Conservation (phyloP, 441 rosid genomes). For the Populus trichocarpa region DNA sequence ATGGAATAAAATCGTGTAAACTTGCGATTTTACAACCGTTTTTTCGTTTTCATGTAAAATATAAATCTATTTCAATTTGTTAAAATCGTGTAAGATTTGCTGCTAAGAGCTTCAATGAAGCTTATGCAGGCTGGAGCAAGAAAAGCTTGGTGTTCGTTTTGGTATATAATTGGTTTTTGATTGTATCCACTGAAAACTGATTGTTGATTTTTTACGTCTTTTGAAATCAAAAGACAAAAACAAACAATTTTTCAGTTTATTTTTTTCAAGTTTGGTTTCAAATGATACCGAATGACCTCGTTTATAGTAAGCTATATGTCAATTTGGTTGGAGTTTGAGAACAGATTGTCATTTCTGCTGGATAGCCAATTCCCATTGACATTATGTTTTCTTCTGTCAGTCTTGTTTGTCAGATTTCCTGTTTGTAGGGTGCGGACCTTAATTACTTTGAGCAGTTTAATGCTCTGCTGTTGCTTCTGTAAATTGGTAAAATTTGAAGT, state of each 20-base stretch:
- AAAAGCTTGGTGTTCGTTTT: background rate
- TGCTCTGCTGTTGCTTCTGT: constrained; percentile 15
- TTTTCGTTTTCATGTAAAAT: no score
- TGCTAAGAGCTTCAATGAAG: background rate
- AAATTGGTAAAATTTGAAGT: background rate
- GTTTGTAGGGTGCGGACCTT: constrained; percentile 64
- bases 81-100: no score
- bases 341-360: background rate
- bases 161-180: background rate
- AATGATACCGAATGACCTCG: background rate
- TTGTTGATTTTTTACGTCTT: background rate
- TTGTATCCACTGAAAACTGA: background rate
- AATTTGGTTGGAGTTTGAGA: background rate
- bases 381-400: background rate
- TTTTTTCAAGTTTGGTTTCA: background rate
- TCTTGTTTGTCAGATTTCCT: background rate
- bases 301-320: background rate
- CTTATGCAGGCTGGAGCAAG: background rate
- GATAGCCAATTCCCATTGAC: background rate
- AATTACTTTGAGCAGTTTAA: constrained; percentile 57
- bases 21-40: no score
- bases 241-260: background rate
- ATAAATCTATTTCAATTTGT: no score
- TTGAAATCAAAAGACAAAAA: background rate
- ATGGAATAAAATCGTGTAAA: no score